Evolutionary conservation across 331 rosid species (phyloP), one percentile per base, ranked within the genome.

Genomic region (Prunus yedoensis): DNA sequence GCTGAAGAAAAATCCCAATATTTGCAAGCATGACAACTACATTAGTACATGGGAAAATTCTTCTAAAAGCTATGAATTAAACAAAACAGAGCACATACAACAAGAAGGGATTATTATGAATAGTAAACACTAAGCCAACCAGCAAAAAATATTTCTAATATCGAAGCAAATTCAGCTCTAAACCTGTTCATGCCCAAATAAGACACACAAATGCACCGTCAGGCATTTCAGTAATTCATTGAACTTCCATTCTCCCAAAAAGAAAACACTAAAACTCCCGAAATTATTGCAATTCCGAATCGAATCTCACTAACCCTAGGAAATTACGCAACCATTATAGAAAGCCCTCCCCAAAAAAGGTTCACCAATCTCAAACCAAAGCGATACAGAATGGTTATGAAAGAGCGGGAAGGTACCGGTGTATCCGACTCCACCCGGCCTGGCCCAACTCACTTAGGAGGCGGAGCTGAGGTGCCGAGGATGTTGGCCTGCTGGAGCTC

Each of bases 401-500:
- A 10, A 65, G 13, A 28, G 23, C 5, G 17, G n/a, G 62, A 28
- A 10, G 61, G 60, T 49, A 25, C 30, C 27, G 11, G 49, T 5
- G 17, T 10, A 15, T 9, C 66, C 67, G 71, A 53, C 64, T 57
- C 61, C 15, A 53, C 15, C 51, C 64, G 61, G 17, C 6, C 16
- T 61, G 23, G 67, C 15, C 45, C 25, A 25, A 32, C 8, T 87
- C 84, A 92, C 78, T 90, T 88, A 27, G 51, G 83, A 2, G 88
- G 74, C 10, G 87, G 75, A 80, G 54, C 73, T 2, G 20, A 11
- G n/a, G 97, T 69, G 23, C 99, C 99, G 66, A 94, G 97, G 70
- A 94, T 79, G 84, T 90, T 94, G 70, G 93, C 96, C 86, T 92
- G 96, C 81, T 94, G 97, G 76, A 92, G 93, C 82, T 94, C 99